Percentiles rank a stretch among this genome's conserved stretches.
phyloP scores from a whole-genome alignment of 352 stramenopile species.

The Phytophthora litchii region DNA sequence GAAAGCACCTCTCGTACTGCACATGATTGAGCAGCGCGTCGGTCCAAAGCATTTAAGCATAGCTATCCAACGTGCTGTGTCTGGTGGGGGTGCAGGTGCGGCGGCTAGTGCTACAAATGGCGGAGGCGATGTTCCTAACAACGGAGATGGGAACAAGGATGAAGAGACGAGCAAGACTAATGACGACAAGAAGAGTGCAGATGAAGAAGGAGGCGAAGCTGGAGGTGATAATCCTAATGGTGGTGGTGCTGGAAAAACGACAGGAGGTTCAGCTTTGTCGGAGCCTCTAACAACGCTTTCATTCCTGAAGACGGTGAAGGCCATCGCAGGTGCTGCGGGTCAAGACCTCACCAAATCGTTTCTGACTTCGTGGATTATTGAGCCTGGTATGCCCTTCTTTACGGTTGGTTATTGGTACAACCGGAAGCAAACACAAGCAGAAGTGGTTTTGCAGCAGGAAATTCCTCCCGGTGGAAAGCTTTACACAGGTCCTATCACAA shows the following conservation, averaged over 20 bases:
- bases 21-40: slow-evolving; percentile 89
- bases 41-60: slow-evolving; percentile 75
- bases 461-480: slow-evolving; percentile 80
- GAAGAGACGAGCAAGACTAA: slow-evolving; percentile 29
- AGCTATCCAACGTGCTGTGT: slow-evolving; percentile 78
- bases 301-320: slow-evolving; percentile 83
- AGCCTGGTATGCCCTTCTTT: slow-evolving; percentile 86
- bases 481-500: slow-evolving; percentile 80
- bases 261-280: slow-evolving; percentile 20
- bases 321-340: slow-evolving; percentile 72
- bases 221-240: slow-evolving; percentile 20
- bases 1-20: slow-evolving; percentile 81
- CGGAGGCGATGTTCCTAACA: slow-evolving; percentile 33
- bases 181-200: slow-evolving; percentile 34
- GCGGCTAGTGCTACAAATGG: slow-evolving; percentile 29
- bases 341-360: slow-evolving; percentile 86
- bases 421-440: slow-evolving; percentile 85
- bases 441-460: slow-evolving; percentile 86
- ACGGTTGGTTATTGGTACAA: slow-evolving; percentile 91
- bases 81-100: slow-evolving; percentile 39
- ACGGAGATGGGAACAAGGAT: slow-evolving; percentile 48
- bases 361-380: slow-evolving; percentile 81
- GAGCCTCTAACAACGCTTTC: slow-evolving; percentile 80
- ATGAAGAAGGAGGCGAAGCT: slow-evolving; percentile 40
- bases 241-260: slow-evolving; percentile 26